Conservation (phyloP, 352 stramenopile species). For the Blastocystis sp. region DNA sequence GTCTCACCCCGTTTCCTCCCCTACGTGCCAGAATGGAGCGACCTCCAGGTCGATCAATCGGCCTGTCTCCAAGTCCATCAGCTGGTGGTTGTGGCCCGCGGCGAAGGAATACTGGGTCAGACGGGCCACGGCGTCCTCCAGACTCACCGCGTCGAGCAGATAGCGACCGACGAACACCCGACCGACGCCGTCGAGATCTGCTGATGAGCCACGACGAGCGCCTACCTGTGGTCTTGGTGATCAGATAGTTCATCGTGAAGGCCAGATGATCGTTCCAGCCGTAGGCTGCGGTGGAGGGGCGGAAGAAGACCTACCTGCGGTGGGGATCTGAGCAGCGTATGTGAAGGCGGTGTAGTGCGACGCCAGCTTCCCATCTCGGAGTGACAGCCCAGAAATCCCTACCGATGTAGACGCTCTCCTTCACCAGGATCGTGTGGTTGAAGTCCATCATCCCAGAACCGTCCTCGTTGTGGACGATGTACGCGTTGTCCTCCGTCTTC, state of each 20-base stretch:
- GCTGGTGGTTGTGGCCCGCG: conserved; percentile 57
- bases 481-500: conserved; percentile 20
- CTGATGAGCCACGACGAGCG: not conserved
- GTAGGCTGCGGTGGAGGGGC: not conserved
- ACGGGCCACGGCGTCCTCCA: conserved; percentile 14
- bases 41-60: conserved; percentile 45
- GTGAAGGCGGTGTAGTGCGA: conserved; percentile 54
- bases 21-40: conserved; percentile 32
- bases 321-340: conserved; percentile 57
- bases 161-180: conserved; percentile 56
- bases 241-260: conserved; percentile 60
- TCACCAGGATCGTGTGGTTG: conserved; percentile 57
- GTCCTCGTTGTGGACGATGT: conserved; percentile 60
- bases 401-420: conserved; percentile 45
- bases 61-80: conserved; percentile 21
- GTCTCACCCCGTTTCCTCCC: not conserved
- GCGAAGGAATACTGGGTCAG: conserved; percentile 50
- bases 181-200: conserved; percentile 39
- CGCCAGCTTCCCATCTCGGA: not conserved
- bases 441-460: conserved; percentile 56
- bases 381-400: not conserved
- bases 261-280: conserved; percentile 56
- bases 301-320: not conserved
- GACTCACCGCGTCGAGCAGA: not conserved
- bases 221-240: conserved; percentile 30